These are phyloP conservation scores for Pichia norvegensis DNA, from an alignment of 1,139 yeast species.

Conservation along the genomic window DNA sequence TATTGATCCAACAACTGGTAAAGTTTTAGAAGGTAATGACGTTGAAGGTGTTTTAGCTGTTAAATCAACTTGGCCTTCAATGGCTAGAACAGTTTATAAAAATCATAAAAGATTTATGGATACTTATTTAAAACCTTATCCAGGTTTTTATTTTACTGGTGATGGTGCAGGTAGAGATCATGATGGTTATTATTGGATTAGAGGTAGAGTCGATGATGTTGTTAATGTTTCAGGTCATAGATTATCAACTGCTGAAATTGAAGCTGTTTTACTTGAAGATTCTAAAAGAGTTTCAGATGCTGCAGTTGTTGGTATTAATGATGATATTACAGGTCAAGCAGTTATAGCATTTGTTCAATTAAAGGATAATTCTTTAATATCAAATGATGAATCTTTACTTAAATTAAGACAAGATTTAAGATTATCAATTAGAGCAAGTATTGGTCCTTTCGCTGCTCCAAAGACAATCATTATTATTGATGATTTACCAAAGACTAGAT, in stretches of 20 bases:
- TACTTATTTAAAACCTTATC: conserved; percentile 91
- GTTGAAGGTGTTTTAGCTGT: conserved; percentile 95
- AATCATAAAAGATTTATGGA: conserved; percentile 87
- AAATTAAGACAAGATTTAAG: conserved; percentile 76
- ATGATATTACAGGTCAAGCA: conserved; percentile 96
- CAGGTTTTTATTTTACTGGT: conserved; percentile 95
- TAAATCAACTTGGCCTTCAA: conserved; percentile 90
- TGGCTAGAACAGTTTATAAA: conserved; percentile 94
- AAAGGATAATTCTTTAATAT: conserved; percentile 46
- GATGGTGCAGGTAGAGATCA: conserved; percentile 98
- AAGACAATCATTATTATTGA: conserved; percentile 78
- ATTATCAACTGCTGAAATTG: conserved; percentile 94
- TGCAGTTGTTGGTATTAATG: conserved; percentile 91
- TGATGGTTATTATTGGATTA: conserved; percentile 96
- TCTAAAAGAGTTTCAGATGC: conserved; percentile 70
- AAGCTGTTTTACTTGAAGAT: conserved; percentile 81
- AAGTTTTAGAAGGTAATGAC: conserved; percentile 77
- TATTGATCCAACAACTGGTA: conserved; percentile 87
- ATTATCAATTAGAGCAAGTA: conserved; percentile 83
- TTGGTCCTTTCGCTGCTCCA: conserved; percentile 99
- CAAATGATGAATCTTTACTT: conserved; percentile 38
- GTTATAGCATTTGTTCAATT: conserved; percentile 89
- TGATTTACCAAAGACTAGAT: conserved; percentile 95
- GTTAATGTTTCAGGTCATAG: conserved; percentile 98
- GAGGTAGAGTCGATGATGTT: conserved; percentile 98